Evolutionary conservation across 331 rosid species (phyloP).

Genomic region (Arachis monticola): DNA sequence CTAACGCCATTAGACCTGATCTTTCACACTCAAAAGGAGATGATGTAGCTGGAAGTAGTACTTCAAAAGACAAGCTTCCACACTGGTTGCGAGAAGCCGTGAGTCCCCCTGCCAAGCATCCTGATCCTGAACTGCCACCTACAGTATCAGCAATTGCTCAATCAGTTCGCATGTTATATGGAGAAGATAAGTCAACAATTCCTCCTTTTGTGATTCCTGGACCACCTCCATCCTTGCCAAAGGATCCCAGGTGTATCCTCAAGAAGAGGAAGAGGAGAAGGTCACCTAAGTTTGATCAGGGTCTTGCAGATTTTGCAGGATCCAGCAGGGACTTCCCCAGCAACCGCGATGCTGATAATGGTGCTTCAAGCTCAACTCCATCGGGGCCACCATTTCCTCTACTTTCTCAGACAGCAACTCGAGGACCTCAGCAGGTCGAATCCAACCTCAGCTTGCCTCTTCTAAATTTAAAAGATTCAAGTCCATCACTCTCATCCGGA

Average conservation of each 20-base stretch:
- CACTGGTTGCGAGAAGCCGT: slow-evolving; percentile 99
- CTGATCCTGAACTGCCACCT: slow-evolving; percentile 87
- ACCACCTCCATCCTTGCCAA: slow-evolving; percentile 85
- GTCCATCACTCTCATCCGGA: slow-evolving; percentile 55
- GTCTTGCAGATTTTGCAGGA: slow-evolving; percentile 56
- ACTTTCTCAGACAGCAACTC: slow-evolving; percentile 54
- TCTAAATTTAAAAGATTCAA: slow-evolving; percentile 44
- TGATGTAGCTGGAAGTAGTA: slow-evolving; percentile 64
- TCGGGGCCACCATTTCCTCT: slow-evolving; percentile 60
- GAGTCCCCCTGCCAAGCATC: slow-evolving; percentile 66
- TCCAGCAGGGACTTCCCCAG: slow-evolving; percentile 52
- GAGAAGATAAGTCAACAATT: slow-evolving; percentile 77
- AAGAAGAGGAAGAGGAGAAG: slow-evolving; percentile 75
- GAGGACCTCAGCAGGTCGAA: slow-evolving; percentile 56
- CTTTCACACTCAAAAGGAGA: slow-evolving; percentile 50
- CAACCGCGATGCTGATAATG: slow-evolving; percentile 47
- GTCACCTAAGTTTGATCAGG: slow-evolving; percentile 48
- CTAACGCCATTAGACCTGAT: slow-evolving; percentile 57
- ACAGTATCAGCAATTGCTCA: slow-evolving; percentile 89
- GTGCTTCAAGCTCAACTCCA: slow-evolving; percentile 72
- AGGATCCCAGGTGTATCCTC: slow-evolving; percentile 81
- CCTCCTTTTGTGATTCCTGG: slow-evolving; percentile 95
- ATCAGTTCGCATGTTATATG: slow-evolving; percentile 86
- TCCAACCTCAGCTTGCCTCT: slow-evolving; percentile 65
- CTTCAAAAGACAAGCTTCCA: slow-evolving; percentile 86